Evolutionary conservation across 2,329 filamentous ascomycete species (phyloP).

Genomic region (Aspergillus pseudoterreus): DNA sequence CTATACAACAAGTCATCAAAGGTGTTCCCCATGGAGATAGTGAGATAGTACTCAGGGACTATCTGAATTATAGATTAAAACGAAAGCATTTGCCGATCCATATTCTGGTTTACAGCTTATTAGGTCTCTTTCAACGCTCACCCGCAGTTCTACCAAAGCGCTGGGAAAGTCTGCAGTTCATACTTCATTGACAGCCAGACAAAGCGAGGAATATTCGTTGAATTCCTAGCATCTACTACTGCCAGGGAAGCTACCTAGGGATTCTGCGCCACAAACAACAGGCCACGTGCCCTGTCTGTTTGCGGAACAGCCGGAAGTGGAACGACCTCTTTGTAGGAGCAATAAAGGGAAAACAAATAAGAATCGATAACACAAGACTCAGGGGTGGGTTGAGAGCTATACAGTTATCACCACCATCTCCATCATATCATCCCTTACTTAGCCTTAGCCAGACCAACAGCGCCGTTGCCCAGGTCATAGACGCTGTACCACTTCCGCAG

Average conservation of each 20-base stretch:
- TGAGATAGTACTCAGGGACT: too few relatives aligned
- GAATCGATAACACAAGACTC: neutral
- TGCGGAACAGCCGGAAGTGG: neutral
- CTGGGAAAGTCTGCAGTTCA: neutral
- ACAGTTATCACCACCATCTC: constrained; percentile 1
- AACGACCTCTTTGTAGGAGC: neutral
- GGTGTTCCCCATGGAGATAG: too few relatives aligned
- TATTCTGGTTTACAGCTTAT: too few relatives aligned
- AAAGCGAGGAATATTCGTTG: neutral
- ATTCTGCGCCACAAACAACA: neutral
- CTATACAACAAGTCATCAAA: too few relatives aligned
- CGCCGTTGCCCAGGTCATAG: constrained; percentile 86
- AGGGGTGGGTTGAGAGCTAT: neutral
- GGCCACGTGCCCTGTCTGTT: neutral
- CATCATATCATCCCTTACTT: constrained; percentile 50
- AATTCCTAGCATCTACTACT: neutral
- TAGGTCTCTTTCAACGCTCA: neutral
- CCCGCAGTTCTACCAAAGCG: too few relatives aligned
- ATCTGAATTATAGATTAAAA: too few relatives aligned
- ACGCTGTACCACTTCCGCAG: constrained; percentile 71
- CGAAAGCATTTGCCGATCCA: too few relatives aligned
- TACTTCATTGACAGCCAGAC: neutral
- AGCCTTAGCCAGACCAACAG: constrained; percentile 83
- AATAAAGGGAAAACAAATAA: neutral
- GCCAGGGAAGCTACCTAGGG: neutral